Conservation (phyloP, 1,284 basidiomycete genomes). For the Pseudozyma tsukubaensis region DNA sequence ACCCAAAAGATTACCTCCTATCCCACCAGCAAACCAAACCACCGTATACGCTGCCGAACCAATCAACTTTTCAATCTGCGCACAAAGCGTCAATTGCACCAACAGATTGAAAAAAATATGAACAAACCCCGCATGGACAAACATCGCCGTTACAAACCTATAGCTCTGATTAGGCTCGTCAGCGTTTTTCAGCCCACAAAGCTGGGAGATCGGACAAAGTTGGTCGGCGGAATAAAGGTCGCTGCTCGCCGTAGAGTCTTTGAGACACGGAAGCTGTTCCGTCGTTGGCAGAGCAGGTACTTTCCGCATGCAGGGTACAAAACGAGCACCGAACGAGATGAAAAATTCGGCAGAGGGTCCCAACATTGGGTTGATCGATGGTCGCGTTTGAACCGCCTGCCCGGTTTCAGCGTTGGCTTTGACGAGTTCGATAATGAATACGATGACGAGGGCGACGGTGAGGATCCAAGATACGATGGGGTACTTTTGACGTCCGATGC, state of each 20-base stretch:
- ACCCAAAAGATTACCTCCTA: conserved; percentile 81
- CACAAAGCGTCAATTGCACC: conserved; percentile 82
- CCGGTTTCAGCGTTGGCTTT: conserved; percentile 63
- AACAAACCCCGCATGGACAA: conserved; percentile 90
- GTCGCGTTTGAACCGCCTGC: conserved; percentile 71
- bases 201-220: conserved; percentile 80
- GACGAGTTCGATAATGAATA: conserved; percentile 65
- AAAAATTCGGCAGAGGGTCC: conserved; percentile 86
- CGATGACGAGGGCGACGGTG: conserved; percentile 74
- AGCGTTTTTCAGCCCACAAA: conserved; percentile 81
- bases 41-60: conserved; percentile 83
- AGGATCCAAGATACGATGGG: conserved; percentile 76
- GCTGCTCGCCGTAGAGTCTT: conserved; percentile 71
- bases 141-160: conserved; percentile 75
- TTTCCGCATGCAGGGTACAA: conserved; percentile 86
- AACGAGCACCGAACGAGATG: conserved; percentile 87
- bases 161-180: conserved; percentile 84
- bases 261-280: conserved; percentile 74
- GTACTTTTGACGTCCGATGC: conserved; percentile 82
- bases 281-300: conserved; percentile 64
- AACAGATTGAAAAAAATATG: conserved; percentile 87
- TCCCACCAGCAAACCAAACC: conserved; percentile 87
- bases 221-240: conserved; percentile 64
- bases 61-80: conserved; percentile 74
- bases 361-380: conserved; percentile 88